phyloP scores from a whole-genome alignment of 805 yeast genomes.

The Candida boleticola region DNA sequence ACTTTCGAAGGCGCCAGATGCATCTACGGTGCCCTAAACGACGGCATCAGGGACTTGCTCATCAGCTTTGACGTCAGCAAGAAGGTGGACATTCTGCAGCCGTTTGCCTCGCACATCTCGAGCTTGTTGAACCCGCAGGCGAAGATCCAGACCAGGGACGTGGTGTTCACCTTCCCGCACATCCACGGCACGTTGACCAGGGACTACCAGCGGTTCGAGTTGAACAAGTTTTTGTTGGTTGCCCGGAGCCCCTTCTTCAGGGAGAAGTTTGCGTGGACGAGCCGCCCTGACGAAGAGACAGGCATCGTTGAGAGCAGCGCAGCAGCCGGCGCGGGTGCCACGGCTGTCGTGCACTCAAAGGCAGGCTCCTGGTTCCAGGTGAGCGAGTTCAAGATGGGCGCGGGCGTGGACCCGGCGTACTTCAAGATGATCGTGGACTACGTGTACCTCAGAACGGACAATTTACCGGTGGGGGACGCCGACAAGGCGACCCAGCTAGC shows the following conservation, averaged over 20 bases:
- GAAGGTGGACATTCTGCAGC: constrained; percentile 63
- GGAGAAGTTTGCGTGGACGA: constrained; percentile 12
- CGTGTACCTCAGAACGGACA: constrained; percentile 31
- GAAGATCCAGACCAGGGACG: constrained; percentile 27
- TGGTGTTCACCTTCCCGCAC: constrained; percentile 23
- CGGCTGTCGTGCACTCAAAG: neutral
- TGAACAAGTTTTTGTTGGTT: constrained; percentile 33
- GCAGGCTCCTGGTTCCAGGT: constrained; percentile 21
- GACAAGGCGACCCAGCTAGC: constrained; percentile 29
- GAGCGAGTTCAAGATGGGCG: constrained; percentile 14
- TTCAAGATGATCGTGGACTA: constrained; percentile 28
- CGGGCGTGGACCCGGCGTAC: constrained; percentile 12
- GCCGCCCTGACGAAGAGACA: neutral
- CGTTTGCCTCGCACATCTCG: constrained; percentile 70
- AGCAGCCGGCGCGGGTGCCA: neutral
- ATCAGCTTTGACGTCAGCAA: constrained; percentile 64
- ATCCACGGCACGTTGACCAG: constrained; percentile 12
- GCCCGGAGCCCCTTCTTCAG: constrained; percentile 30
- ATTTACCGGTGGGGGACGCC: constrained; percentile 30
- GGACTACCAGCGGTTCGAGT: constrained; percentile 14
- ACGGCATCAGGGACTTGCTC: constrained; percentile 57
- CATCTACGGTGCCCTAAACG: constrained; percentile 74
- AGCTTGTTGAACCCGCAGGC: constrained; percentile 33
- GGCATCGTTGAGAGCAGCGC: neutral
- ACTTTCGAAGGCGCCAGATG: constrained; percentile 79